Conservation (phyloP, 1,139 yeast genomes). For the Tardiomyces blankii region DNA sequence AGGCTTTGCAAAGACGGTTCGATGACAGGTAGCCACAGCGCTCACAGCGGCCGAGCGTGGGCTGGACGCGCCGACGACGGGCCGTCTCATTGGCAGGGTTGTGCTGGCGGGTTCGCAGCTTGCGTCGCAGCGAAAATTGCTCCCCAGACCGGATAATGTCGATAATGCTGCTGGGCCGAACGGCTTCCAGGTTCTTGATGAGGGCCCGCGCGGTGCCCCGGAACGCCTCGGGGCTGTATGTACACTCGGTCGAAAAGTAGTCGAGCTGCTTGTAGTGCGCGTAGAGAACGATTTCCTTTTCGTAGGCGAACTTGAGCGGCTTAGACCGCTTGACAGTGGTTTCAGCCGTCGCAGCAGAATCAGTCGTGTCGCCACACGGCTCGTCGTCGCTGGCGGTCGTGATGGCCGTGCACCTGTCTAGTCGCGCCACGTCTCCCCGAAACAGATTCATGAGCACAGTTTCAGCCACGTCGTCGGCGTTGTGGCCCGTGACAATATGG, state of each 20-base stretch:
- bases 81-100: conserved; percentile 3
- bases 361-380: no score
- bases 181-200: conserved; percentile 79
- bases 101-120: conserved; percentile 21
- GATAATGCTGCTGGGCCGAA: conserved; percentile 86
- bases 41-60: conserved; percentile 39
- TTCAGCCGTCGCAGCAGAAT: conserved; percentile 32
- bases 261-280: conserved; percentile 95
- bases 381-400: conserved; percentile 49
- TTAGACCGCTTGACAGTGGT: conserved; percentile 63
- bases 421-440: conserved; percentile 91
- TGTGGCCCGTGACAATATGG: conserved; percentile 97
- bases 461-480: conserved; percentile 99
- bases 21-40: conserved; percentile 89
- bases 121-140: conserved; percentile 56
- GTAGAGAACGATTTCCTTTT: conserved; percentile 92
- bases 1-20: conserved; percentile 85
- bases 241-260: conserved; percentile 94
- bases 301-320: conserved; percentile 92
- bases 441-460: conserved; percentile 90
- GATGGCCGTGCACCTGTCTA: conserved; percentile 84
- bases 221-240: conserved; percentile 97
- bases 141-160: conserved; percentile 95
- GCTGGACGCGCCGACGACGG: not conserved
- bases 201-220: conserved; percentile 94